These are phyloP conservation scores for Starmerella bombi DNA, from an alignment of 805 yeast species.

Conservation along the genomic window DNA sequence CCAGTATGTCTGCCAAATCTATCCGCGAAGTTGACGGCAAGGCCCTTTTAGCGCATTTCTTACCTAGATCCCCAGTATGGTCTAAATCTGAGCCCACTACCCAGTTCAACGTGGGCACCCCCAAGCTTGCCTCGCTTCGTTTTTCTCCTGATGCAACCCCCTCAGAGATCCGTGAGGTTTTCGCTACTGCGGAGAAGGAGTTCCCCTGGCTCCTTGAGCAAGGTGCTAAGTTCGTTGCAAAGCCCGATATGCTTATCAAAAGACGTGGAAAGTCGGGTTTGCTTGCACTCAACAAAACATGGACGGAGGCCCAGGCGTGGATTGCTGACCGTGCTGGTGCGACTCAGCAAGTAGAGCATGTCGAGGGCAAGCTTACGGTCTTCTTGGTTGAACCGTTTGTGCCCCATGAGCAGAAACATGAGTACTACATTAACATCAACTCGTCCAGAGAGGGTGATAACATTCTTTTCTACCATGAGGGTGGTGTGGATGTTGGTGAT, in stretches of 20 bases:
- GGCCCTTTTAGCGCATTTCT: conserved; percentile 32
- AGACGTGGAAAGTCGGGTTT: conserved; percentile 36
- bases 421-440: conserved; percentile 37
- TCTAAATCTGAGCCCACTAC: conserved; percentile 25
- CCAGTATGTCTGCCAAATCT: conserved; percentile 33
- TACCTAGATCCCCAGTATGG: conserved; percentile 32
- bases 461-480: conserved; percentile 37
- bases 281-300: conserved; percentile 33
- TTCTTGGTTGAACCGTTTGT: conserved; percentile 38
- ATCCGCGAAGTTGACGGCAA: conserved; percentile 37
- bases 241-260: conserved; percentile 37
- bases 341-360: conserved; percentile 31
- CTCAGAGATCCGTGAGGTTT: conserved; percentile 26
- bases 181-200: conserved; percentile 28
- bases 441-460: conserved; percentile 37
- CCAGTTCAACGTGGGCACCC: conserved; percentile 25
- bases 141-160: conserved; percentile 24
- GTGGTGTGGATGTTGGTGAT: conserved; percentile 38
- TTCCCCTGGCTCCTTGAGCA: conserved; percentile 32
- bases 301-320: conserved; percentile 35
- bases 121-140: conserved; percentile 29
- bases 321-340: conserved; percentile 33
- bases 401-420: conserved; percentile 35
- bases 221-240: conserved; percentile 33
- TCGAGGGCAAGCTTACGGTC: conserved; percentile 30